phyloP scores from a whole-genome alignment of 257 asterid species.

The Leonotis leonurus region DNA sequence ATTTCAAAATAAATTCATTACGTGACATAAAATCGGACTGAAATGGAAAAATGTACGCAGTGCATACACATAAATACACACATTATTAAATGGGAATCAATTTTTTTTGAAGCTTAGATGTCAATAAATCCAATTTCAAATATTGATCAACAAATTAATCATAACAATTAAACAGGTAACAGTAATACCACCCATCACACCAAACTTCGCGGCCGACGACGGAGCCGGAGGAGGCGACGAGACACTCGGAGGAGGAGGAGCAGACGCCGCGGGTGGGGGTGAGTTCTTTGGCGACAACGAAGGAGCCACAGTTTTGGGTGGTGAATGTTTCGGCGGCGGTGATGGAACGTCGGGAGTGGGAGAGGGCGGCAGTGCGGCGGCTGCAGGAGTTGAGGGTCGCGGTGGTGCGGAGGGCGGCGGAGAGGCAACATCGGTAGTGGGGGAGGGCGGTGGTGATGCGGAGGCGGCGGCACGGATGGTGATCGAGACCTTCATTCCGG shows the following conservation, averaged over 20 bases:
- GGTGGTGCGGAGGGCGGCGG: constrained; percentile 18
- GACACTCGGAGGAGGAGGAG: constrained; percentile 18
- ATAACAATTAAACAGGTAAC: constrained; percentile 22
- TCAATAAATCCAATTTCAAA: constrained; percentile 25
- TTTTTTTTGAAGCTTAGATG: no score
- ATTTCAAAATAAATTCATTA: no score
- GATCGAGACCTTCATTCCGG: constrained; percentile 65
- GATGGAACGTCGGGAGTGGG: background rate
- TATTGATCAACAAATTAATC: constrained; percentile 19
- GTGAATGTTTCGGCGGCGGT: constrained; percentile 22
- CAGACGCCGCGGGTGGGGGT: constrained; percentile 24
- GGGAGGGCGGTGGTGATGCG: constrained; percentile 27
- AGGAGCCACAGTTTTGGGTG: no score
- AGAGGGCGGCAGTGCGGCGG: constrained; percentile 27
- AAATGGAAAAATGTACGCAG: no score
- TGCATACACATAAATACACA: no score
- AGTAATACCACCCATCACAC: constrained; percentile 12
- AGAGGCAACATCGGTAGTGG: constrained; percentile 5
- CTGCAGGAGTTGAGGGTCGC: constrained; percentile 8
- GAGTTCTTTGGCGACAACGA: no score
- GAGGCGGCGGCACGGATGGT: constrained; percentile 32
- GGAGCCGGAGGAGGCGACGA: constrained; percentile 28
- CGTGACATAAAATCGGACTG: no score
- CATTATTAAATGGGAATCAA: no score
- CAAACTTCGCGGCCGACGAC: constrained; percentile 38